Evolutionary conservation across 768 basidiomycete species (phyloP).

Genomic region (Heimioporus sp.): DNA sequence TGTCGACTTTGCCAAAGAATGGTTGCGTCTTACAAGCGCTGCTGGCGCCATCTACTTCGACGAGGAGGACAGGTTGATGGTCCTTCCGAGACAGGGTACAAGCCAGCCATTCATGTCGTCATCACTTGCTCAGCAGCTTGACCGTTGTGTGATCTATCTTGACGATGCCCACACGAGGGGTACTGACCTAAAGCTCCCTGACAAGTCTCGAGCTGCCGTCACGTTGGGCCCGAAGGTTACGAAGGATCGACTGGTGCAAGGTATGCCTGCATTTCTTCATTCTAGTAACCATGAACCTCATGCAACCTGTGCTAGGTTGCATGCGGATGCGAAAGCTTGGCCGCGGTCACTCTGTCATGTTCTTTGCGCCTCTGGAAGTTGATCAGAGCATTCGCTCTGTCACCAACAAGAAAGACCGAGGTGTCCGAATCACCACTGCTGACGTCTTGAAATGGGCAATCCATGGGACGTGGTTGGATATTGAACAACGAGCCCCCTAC

Average conservation of each 20-base stretch:
- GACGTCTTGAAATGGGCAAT: slow-evolving; percentile 46
- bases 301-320: not conserved
- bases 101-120: not conserved
- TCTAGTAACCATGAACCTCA: not conserved
- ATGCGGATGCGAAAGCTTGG: not conserved
- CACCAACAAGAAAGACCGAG: slow-evolving; percentile 5
- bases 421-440: not conserved
- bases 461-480: slow-evolving; percentile 39
- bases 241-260: slow-evolving; percentile 53
- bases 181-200: slow-evolving; percentile 51
- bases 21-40: slow-evolving; percentile 19
- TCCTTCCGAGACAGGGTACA: not conserved
- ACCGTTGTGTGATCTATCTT: slow-evolving; percentile 45
- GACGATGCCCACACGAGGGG: slow-evolving; percentile 51
- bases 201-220: slow-evolving; percentile 18
- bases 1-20: slow-evolving; percentile 33
- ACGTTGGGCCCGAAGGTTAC: slow-evolving; percentile 46
- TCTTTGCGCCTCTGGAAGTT: not conserved
- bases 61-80: slow-evolving; percentile 8
- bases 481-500: slow-evolving; percentile 34
- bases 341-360: not conserved
- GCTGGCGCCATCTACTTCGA: slow-evolving; percentile 45
- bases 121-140: slow-evolving; percentile 30
- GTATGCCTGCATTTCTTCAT: not conserved
- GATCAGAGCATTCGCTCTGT: not conserved